Evolutionary conservation across 176 grass and related monocot genomes (phyloP), one percentile per base, ranked within the genome.

Genomic region (Hyparrhenia diplandra): DNA sequence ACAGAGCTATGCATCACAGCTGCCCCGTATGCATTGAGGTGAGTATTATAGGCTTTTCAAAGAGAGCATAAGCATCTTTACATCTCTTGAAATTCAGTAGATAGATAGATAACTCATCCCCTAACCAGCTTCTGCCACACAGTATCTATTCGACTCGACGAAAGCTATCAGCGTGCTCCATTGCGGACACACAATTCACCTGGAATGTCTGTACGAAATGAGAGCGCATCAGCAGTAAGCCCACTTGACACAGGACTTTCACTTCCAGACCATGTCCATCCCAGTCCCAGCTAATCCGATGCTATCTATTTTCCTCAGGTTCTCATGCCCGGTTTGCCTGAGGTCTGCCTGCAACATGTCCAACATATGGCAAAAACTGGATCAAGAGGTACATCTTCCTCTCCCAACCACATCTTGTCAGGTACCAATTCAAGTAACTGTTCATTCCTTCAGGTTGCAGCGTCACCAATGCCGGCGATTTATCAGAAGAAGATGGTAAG

Each of bases 21-120:
- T 96, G 93, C 66, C 93, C 93, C 25, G 85, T 96, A 13, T 96
- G 93, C 87, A 92, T 92, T 29, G 93, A 92, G 90, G 93, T 92
- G 29, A 79, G 12, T 30, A 16, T 43, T 27, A 47, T 20, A 62
- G 3, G 30, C n/a, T n/a, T n/a, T n/a, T n/a, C n/a, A n/a, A n/a
- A n/a, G n/a, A n/a, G n/a, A 59, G 3, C 51, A 25, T 69, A 10
- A 64, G 13, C 10, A 68, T 27, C 25, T 13, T 11, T 62, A 27
- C 21, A 12, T 59, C 55, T 73, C 69, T 47, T 6, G 1, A 25
- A 59, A 71, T 59, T 59, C 55, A 25, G 55, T 59, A 59, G 52
- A 30, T 6, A 37, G 2, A 11, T n/a, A n/a, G 3, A 13, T 13
- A 40, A 70, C 28, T 31, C 36, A 30, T 64, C 18, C 1, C 35